phyloP scores from a whole-genome alignment of 1,284 basidiomycete genomes.

The Pseudozyma tsukubaensis region DNA sequence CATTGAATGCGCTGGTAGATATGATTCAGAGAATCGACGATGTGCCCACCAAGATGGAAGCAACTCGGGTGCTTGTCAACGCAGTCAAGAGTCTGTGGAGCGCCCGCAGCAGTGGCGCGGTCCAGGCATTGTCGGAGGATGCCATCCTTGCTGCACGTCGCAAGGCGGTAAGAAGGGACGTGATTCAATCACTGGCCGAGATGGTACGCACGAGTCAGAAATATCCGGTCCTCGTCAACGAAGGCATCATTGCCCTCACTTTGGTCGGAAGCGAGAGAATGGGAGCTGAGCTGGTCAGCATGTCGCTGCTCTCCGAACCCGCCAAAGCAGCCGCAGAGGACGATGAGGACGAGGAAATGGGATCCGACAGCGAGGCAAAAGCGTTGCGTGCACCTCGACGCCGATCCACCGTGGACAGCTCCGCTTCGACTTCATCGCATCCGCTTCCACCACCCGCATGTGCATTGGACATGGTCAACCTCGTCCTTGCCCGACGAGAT shows the following conservation, averaged over 20 bases:
- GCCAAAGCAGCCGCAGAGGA: constrained; percentile 13
- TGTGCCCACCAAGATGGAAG: constrained; percentile 85
- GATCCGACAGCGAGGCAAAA: constrained; percentile 13
- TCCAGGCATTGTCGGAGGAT: constrained; percentile 2
- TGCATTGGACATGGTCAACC: constrained; percentile 58
- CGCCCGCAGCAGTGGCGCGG: neutral
- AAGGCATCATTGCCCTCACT: constrained; percentile 85
- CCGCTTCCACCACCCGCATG: constrained; percentile 40
- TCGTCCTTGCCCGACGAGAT: constrained; percentile 53
- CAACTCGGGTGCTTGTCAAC: constrained; percentile 86
- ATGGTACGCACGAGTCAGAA: constrained; percentile 81
- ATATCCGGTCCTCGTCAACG: constrained; percentile 87
- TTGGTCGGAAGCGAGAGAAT: constrained; percentile 77
- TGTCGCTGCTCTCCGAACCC: constrained; percentile 42
- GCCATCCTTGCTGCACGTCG: constrained; percentile 8
- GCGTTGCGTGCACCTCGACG: constrained; percentile 20
- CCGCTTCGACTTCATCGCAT: constrained; percentile 39
- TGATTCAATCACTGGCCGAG: constrained; percentile 74
- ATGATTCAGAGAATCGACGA: constrained; percentile 84
- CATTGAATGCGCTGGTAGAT: constrained; percentile 78
- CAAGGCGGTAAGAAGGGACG: constrained; percentile 32
- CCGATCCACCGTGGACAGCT: constrained; percentile 38
- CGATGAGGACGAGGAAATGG: constrained; percentile 32
- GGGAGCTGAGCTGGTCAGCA: constrained; percentile 74
- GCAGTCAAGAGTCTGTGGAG: constrained; percentile 71